A percentile compares a stretch with the other conserved stretches of the same genome.
Evolutionary conservation across 2,329 filamentous ascomycete genomes (phyloP).

Genomic region (Pestalotiopsis sp.): DNA sequence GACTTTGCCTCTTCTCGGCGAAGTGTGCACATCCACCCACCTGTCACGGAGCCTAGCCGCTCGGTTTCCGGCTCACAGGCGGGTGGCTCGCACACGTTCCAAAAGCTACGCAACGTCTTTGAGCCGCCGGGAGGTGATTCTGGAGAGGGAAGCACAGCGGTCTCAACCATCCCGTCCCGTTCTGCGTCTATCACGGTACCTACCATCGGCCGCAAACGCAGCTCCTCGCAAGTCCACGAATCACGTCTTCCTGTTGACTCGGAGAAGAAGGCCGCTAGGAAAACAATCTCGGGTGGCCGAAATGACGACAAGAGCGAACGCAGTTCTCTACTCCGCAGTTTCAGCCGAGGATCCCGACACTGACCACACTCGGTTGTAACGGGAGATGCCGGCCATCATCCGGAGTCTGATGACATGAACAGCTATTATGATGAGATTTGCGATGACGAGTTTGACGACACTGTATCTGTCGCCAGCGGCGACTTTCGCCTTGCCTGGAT

Average conservation of each 20-base stretch:
- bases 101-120: constrained; percentile 44
- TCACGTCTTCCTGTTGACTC: constrained; percentile 4
- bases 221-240: constrained; percentile 18
- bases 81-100: constrained; percentile 35
- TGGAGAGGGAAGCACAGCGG: background rate
- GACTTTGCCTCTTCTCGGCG: background rate
- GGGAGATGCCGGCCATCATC: constrained; percentile 18
- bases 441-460: constrained; percentile 16
- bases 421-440: constrained; percentile 2
- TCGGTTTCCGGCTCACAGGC: constrained; percentile 17
- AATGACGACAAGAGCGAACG: constrained; percentile 28
- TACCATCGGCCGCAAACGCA: constrained; percentile 16
- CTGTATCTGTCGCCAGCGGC: constrained; percentile 17
- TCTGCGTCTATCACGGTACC: constrained; percentile 28
- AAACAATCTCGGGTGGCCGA: constrained; percentile 18
- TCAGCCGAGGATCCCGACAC: constrained; percentile 23
- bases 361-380: constrained; percentile 43
- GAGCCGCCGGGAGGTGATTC: constrained; percentile 26
- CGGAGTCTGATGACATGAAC: background rate
- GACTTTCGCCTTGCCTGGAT: constrained; percentile 40
- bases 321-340: constrained; percentile 31
- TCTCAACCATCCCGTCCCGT: constrained; percentile 24
- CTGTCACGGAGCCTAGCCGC: constrained; percentile 8
- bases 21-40: constrained; percentile 1
- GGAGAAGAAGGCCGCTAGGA: background rate